Percentiles rank a stretch among this genome's conserved stretches.
Evolutionary conservation across 164 flowering plant species (phyloP).

Genomic region (Vitis rotundifolia): DNA sequence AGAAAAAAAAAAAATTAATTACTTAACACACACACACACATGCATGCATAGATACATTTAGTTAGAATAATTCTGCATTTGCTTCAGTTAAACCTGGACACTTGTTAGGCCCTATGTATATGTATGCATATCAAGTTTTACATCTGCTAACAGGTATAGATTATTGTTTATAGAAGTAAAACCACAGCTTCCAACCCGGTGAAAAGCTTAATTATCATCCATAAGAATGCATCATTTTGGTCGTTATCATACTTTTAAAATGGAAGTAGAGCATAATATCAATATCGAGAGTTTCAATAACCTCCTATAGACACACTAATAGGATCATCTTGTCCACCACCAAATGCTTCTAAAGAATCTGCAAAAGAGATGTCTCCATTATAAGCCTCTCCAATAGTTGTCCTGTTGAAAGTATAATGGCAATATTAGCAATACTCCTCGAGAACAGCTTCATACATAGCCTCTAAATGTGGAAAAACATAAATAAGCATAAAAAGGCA

Average conservation of each 20-base stretch:
- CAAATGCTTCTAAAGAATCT: constrained; percentile 80
- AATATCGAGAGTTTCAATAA: constrained; percentile 21
- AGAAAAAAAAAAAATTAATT: too few species aligned
- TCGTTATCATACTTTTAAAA: neutral
- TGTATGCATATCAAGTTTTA: neutral
- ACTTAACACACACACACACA: too few species aligned
- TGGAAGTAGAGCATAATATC: constrained; percentile 1
- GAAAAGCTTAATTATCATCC: neutral
- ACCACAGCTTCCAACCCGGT: neutral
- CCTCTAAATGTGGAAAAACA: neutral
- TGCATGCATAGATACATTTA: too few species aligned
- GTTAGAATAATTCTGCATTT: neutral
- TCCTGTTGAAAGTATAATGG: constrained; percentile 38
- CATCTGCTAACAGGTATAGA: neutral
- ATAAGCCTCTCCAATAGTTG: constrained; percentile 68
- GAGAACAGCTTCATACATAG: neutral
- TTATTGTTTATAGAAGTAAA: neutral
- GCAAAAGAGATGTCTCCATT: constrained; percentile 75
- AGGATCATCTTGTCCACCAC: constrained; percentile 91
- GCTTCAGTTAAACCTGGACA: neutral
- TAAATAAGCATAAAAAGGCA: neutral
- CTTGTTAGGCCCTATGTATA: neutral
- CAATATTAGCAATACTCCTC: neutral
- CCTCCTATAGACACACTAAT: constrained; percentile 92
- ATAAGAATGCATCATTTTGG: neutral